Evolutionary conservation across 169 alveolate genomes (phyloP).

Genomic region (Cryptosporidium sp.): DNA sequence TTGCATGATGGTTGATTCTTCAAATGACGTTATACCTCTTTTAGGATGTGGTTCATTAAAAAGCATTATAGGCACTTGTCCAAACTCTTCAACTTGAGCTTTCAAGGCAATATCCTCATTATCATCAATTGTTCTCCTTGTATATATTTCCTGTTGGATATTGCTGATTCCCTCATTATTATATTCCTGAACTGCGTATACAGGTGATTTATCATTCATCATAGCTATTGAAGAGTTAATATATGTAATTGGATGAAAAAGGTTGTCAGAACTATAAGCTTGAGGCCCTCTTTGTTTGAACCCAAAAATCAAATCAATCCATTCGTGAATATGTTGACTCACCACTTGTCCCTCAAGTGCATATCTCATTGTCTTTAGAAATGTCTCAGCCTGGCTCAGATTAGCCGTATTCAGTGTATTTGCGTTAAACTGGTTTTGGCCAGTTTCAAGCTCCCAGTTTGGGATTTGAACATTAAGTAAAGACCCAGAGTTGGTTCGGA

Average conservation of each 20-base stretch:
- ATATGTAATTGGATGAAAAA: constrained; percentile 92
- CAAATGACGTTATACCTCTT: constrained; percentile 16
- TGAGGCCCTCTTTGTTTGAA: constrained; percentile 91
- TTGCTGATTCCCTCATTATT: constrained; percentile 47
- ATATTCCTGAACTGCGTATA: constrained; percentile 63
- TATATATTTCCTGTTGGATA: neutral
- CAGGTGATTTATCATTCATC: constrained; percentile 61
- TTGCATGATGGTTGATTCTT: constrained; percentile 1
- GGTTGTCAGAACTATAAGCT: constrained; percentile 83
- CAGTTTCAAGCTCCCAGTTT: constrained; percentile 83
- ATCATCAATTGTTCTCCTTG: constrained; percentile 72
- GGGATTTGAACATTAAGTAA: constrained; percentile 90
- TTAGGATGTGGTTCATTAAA: constrained; percentile 87
- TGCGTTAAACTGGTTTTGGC: neutral
- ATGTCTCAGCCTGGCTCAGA: constrained; percentile 80
- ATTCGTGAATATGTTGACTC: constrained; percentile 90
- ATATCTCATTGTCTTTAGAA: constrained; percentile 85
- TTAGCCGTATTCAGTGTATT: neutral
- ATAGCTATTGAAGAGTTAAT: constrained; percentile 77
- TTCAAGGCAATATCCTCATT: constrained; percentile 86
- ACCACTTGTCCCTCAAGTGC: constrained; percentile 96
- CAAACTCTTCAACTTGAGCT: constrained; percentile 90
- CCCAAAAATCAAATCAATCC: constrained; percentile 98
- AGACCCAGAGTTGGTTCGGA: constrained; percentile 82
- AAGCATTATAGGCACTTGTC: constrained; percentile 90